These are phyloP conservation scores for Hypoxylon perforatum DNA, from an alignment of 495 filamentous ascomycete genomes.

Conservation along the genomic window DNA sequence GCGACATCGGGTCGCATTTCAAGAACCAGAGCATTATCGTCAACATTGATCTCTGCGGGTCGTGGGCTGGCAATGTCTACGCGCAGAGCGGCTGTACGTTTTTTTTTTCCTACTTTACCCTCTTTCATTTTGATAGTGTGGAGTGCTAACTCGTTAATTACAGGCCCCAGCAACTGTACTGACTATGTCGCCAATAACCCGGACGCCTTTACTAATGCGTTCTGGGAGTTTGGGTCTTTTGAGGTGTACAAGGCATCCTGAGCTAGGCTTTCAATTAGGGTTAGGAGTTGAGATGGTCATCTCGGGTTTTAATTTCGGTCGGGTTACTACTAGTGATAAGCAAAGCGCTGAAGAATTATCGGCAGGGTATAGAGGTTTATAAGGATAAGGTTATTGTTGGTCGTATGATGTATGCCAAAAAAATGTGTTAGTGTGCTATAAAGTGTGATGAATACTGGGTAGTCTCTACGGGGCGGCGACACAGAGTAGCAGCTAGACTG, in stretches of 20 bases:
- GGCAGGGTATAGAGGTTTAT: slow-evolving; percentile 3
- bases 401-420: background rate
- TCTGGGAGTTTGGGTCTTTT: slow-evolving; percentile 74
- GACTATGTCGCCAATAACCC: slow-evolving; percentile 73
- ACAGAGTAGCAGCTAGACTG: slow-evolving; percentile 8
- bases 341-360: background rate
- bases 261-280: slow-evolving; percentile 13
- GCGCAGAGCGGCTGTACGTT: slow-evolving; percentile 56
- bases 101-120: slow-evolving; percentile 19
- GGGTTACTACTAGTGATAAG: slow-evolving; percentile 1
- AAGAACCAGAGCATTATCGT: slow-evolving; percentile 73
- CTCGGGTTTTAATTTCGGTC: slow-evolving; percentile 3
- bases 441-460: background rate
- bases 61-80: slow-evolving; percentile 66
- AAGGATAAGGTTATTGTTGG: slow-evolving; percentile 5
- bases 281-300: slow-evolving; percentile 32
- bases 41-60: slow-evolving; percentile 76
- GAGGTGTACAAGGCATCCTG: slow-evolving; percentile 65
- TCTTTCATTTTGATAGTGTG: background rate
- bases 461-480: background rate
- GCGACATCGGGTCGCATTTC: slow-evolving; percentile 71
- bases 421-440: background rate
- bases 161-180: slow-evolving; percentile 63
- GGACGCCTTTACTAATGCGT: slow-evolving; percentile 67
- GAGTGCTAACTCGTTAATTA: slow-evolving; percentile 43